These are phyloP conservation scores for Coniferiporia weirii DNA, from an alignment of 1,284 basidiomycete species.

Conservation along the genomic window DNA sequence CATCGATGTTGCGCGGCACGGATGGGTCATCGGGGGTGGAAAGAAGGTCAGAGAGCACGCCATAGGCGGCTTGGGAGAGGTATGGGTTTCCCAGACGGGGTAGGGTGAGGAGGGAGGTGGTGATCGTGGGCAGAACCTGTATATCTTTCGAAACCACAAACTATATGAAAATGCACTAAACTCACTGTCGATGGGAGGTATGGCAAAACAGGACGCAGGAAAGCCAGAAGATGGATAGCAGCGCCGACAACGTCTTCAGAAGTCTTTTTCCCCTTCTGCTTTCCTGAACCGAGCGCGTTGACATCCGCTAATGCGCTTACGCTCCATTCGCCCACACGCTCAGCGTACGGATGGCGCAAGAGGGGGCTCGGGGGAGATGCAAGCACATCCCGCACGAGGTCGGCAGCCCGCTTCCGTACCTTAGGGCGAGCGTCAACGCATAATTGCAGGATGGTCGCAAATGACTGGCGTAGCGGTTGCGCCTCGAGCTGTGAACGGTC, in stretches of 20 bases:
- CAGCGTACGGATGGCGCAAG: slow-evolving; percentile 79
- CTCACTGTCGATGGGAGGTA: slow-evolving; percentile 63
- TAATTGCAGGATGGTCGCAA: slow-evolving; percentile 76
- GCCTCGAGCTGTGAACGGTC: slow-evolving; percentile 67
- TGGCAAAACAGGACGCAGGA: slow-evolving; percentile 61
- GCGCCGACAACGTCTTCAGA: slow-evolving; percentile 59
- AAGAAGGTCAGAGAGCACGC: slow-evolving; percentile 73
- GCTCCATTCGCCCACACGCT: slow-evolving; percentile 77
- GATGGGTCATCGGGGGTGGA: slow-evolving; percentile 46
- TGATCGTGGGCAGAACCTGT: slow-evolving; percentile 68
- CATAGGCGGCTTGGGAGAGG: slow-evolving; percentile 79
- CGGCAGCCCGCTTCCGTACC: slow-evolving; percentile 87
- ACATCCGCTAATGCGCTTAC: slow-evolving; percentile 64
- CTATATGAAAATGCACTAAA: slow-evolving; percentile 20
- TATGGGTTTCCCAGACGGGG: slow-evolving; percentile 82
- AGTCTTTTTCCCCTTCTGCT: slow-evolving; percentile 60
- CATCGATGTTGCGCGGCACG: slow-evolving; percentile 38
- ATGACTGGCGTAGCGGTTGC: slow-evolving; percentile 68
- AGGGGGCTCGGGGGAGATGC: slow-evolving; percentile 72
- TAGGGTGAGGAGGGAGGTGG: slow-evolving; percentile 66
- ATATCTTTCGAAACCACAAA: slow-evolving; percentile 20
- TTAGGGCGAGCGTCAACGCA: slow-evolving; percentile 89
- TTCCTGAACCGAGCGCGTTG: slow-evolving; percentile 53
- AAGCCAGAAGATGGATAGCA: slow-evolving; percentile 78
- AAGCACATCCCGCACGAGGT: slow-evolving; percentile 76